Evolutionary conservation across 306 rosid genomes (phyloP), one percentile per base, ranked within the genome.

Genomic region (Vicia sativa): DNA sequence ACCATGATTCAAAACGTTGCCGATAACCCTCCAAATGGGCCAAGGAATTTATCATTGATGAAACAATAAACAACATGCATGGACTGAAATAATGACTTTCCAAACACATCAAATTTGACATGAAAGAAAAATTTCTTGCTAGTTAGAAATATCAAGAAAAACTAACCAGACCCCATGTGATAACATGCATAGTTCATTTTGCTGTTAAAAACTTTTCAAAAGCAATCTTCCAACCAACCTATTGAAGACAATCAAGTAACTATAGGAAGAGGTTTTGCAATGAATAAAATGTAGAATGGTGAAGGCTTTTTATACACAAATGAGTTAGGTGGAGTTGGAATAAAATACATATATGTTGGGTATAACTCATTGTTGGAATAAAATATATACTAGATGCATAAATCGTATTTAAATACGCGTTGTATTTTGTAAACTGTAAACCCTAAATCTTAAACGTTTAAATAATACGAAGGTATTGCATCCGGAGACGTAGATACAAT

Each of bases 81-180:
- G 64, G 11, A 43, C 15, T 29, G 9, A 31, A 53, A 67, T 44
- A 68, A 7, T 37, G 67, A 54, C 3, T 67, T 46, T 46, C 21
- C 50, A 54, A 62, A 68, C 28, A 38, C 76, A 62, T 29, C 6
- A 37, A 63, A 14, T 45, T 58, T 12, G n/a, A 35, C 55, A 56
- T 57, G 45, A 42, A 49, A 58, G 35, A 56, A 28, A 50, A 62
- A 46, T 11, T 7, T 67, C 12, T 16, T 52, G 45, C 28, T 43
- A 44, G 21, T 5, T 3, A 42, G 31, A 25, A 9, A 44, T 35
- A 58, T 60, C 13, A 44, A 19, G 2, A 64, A 73, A 75, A 77
- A 85, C 92, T 63, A 82, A 89, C 97, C 96, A 60, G 97, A 92
- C 54, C 89, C 80, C 72, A 79, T 80, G 37, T 84, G 80, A 55